Base-by-base conservation (phyloP, 495 filamentous ascomycete genomes). In the Trichoderma reesei region DNA sequence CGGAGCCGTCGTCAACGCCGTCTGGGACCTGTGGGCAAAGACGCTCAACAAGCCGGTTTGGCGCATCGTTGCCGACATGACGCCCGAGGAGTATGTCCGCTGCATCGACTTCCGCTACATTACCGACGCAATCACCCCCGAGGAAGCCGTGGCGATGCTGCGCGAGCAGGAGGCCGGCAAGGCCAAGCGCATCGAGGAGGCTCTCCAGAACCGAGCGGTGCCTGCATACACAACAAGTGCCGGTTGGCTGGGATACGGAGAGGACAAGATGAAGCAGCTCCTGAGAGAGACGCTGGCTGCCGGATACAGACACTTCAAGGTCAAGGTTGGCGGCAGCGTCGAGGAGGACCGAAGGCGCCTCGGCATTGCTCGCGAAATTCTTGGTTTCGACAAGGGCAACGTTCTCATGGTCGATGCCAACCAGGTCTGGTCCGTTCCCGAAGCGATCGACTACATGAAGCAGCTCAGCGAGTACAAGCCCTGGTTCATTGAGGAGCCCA, bases 401-500 rank as follows among this genome's bases (percentile, higher is more conserved):
- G 83, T 96, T 56, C 77, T 96, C 56, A 96, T 96, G 92, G 87
- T 96, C 18, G 92, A 96, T 78, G 92, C 92, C 10, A 96, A 96
- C 79, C 92, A 96, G 80, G 83, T 96, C 41, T 96, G 92, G 92
- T 88, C 85, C 48, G 91, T 96, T 36, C 91, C 91, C 14, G 90
- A 96, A 74, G 92, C 92, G 1, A 93, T 96, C 68, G 84, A 82
- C 62, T 90, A 92, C 80, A 96, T 96, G 91, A 78, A 86, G 64
- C 72, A 89, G 68, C 86, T 96, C 20, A 86, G 83, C 41, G 85
- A 90, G 67, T 96, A 90, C 81, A 86, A 88, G 78, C 92, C 92
- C 51, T 96, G 92, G 92, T 96, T 96, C 78, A 96, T 96, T 68
- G 92, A 96, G 76, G 92, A 96, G 81, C 92, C 92, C n/a, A 96